Conservation (phyloP, 2,329 filamentous ascomycete species). For the Ascocoryne sarcoides region DNA sequence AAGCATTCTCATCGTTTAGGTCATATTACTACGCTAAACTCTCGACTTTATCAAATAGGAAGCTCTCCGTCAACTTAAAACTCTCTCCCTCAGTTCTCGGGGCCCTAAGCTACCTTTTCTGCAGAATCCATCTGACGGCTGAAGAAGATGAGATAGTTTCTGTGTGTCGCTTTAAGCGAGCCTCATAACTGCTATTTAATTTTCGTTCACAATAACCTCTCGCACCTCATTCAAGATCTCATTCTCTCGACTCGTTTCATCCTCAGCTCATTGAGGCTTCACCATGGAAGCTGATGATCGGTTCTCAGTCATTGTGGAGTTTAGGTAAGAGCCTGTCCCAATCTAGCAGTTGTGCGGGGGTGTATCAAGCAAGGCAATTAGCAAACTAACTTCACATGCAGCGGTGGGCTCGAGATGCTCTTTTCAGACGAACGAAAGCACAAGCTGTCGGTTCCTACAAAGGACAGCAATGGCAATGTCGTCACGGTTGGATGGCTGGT, state of each 20-base stretch:
- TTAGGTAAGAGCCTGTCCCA: slow-evolving; percentile 33
- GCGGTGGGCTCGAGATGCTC: slow-evolving; percentile 89
- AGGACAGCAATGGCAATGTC: slow-evolving; percentile 47
- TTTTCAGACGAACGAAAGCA: slow-evolving; percentile 78
- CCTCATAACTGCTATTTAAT: background rate
- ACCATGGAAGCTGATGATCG: slow-evolving; percentile 24
- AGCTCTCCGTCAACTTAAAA: too few species aligned
- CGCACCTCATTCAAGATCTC: background rate
- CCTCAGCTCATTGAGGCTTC: background rate
- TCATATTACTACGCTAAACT: too few species aligned
- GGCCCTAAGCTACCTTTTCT: too few species aligned
- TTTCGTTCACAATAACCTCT: background rate
- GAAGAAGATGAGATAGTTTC: background rate
- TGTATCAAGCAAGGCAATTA: too few species aligned
- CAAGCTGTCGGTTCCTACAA: slow-evolving; percentile 57
- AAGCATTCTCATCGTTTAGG: too few species aligned
- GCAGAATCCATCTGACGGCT: too few species aligned
- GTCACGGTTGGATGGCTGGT: slow-evolving; percentile 71
- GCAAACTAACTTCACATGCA: slow-evolving; percentile 29
- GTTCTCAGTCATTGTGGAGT: slow-evolving; percentile 62
- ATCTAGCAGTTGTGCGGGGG: slow-evolving; percentile 6
- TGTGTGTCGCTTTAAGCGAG: background rate
- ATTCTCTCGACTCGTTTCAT: background rate
- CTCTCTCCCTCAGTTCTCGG: too few species aligned
- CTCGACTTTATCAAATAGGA: too few species aligned